Evolutionary conservation across 768 basidiomycete species (phyloP), one percentile per base, ranked within the genome.

Genomic region (Podaxis rugospora): DNA sequence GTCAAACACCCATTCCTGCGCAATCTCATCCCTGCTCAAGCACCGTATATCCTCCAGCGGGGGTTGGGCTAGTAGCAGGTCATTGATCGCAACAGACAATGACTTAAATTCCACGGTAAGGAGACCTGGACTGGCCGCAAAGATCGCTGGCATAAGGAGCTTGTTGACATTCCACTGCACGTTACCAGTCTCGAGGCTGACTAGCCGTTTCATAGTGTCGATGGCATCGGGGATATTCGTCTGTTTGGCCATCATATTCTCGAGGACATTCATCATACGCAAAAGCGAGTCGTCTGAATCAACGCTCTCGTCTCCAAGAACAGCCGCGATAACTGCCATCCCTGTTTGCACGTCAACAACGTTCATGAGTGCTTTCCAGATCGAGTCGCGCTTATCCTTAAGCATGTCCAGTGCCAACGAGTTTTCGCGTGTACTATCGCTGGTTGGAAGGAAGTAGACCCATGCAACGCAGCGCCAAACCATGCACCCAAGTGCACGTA

Each of bases 381-480:
- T 76, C 0, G 73, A 72, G 23, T 76, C 71, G 35, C 74, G 67
- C 55, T 65, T 76, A 70, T 62, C 69, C 64, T 55, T 71, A 55
- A 63, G 49, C 47, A 61, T 51, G 16, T 55, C 59, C n/a, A 53
- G 46, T 18, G 59, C 59, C 18, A 61, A 27, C 9, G 59, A 54
- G 21, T 36, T 55, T 36, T 55, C 59, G 4, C 42, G 53, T 25
- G 52, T 14, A 11, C 3, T 37, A 28, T 64, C 63, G 37, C 47
- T 57, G 36, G 57, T 60, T 0, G 86, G 84, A 57, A 81, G 84
- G 69, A 88, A 78, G 68, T 84, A 91, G 10, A 76, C 80, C 89
- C 89, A 92, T 5, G 78, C 71, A 36, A 87, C 66, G 42, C 80
- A 76, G 4, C 89, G 82, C 91, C 90, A 93, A 18, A 84, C 74